A percentile compares a stretch with the other conserved stretches of the same genome.
Evolutionary conservation across 164 flowering plant genomes (phyloP).

Genomic region (Platanus orientalis): DNA sequence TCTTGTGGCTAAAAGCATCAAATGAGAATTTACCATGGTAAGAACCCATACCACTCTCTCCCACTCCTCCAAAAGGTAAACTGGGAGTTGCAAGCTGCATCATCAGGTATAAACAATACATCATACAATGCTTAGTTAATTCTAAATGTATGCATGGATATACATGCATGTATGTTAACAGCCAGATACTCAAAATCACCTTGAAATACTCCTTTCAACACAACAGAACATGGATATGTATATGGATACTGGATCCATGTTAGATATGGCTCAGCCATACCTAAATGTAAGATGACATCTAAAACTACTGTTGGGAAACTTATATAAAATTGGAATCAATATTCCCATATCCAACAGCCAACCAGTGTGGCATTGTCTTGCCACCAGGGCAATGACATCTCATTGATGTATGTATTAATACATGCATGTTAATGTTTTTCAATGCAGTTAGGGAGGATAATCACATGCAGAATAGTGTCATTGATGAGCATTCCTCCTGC

Average conservation of each 20-base stretch:
- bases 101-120: constrained; percentile 15
- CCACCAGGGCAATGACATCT: too few species aligned
- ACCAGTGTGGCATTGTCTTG: too few species aligned
- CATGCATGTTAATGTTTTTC: neutral
- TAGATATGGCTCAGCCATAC: too few species aligned
- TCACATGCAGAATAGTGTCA: constrained; percentile 71
- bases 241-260: too few species aligned
- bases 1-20: constrained; percentile 84
- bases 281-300: too few species aligned
- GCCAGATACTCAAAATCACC: too few species aligned
- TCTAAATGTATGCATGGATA: constrained; percentile 9
- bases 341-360: too few species aligned
- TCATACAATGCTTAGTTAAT: constrained; percentile 16
- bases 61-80: constrained; percentile 94
- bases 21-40: constrained; percentile 88
- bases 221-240: too few species aligned
- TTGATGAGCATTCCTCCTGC: constrained; percentile 82
- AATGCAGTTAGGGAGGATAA: constrained; percentile 6
- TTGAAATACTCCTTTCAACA: too few species aligned
- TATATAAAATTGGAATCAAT: too few species aligned
- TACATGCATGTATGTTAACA: neutral
- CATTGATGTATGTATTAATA: neutral
- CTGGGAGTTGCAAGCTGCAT: constrained; percentile 55
- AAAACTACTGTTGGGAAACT: too few species aligned
- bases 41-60: constrained; percentile 84